phyloP scores from a whole-genome alignment of 2,329 filamentous ascomycete genomes.

The Arthrobotrys sinensis region DNA sequence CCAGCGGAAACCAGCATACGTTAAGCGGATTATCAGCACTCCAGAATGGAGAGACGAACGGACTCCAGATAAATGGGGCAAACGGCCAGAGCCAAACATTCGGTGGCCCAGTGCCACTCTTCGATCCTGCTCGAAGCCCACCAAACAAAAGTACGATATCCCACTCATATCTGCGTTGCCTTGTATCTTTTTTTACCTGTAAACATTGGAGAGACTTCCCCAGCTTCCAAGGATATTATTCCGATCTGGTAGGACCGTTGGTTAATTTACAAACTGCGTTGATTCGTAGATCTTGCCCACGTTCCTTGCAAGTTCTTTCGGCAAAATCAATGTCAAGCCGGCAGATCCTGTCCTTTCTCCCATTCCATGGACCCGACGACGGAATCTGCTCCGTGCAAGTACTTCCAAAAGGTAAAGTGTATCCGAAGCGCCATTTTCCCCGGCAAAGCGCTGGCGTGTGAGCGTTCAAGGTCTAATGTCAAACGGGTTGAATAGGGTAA shows the following conservation, averaged over 20 bases:
- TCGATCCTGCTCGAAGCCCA: constrained; percentile 54
- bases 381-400: constrained; percentile 94
- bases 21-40: constrained; percentile 48
- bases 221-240: constrained; percentile 50
- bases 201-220: constrained; percentile 37
- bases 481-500: constrained; percentile 78
- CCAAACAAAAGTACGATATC: constrained; percentile 59
- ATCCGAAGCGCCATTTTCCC: constrained; percentile 46
- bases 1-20: constrained; percentile 57
- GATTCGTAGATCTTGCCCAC: constrained; percentile 84
- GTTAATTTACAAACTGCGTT: constrained; percentile 55
- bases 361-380: constrained; percentile 88
- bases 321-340: constrained; percentile 95
- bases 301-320: constrained; percentile 99
- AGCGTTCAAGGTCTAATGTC: constrained; percentile 52
- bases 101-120: constrained; percentile 30
- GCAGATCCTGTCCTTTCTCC: constrained; percentile 94
- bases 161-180: constrained; percentile 26
- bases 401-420: constrained; percentile 89
- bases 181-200: constrained; percentile 7
- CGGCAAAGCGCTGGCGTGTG: constrained; percentile 34
- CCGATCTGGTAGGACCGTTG: constrained; percentile 45
- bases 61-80: constrained; percentile 56
- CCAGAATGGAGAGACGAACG: constrained; percentile 54
- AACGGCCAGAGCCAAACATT: constrained; percentile 39